Evolutionary conservation across 768 basidiomycete species (phyloP).

Genomic region (Leccinum barrowsii): DNA sequence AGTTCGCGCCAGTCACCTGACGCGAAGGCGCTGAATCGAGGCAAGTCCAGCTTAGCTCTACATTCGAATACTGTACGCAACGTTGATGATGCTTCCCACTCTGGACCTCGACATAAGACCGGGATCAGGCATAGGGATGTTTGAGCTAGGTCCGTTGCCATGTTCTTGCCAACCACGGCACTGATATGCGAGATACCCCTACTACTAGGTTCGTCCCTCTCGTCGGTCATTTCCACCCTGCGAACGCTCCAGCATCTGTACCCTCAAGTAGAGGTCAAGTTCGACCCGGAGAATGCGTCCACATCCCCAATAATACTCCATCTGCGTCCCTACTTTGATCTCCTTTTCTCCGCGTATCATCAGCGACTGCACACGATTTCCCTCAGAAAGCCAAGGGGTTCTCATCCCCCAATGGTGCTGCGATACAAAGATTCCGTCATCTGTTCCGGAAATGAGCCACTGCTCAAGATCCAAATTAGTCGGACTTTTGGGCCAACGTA

Average conservation of each 20-base stretch:
- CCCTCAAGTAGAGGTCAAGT: slow-evolving; percentile 82
- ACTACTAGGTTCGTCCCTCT: slow-evolving; percentile 69
- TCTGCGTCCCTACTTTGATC: slow-evolving; percentile 75
- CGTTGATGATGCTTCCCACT: slow-evolving; percentile 53
- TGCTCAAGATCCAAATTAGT: slow-evolving; percentile 64
- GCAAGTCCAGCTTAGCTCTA: slow-evolving; percentile 1
- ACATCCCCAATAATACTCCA: slow-evolving; percentile 76
- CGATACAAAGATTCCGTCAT: slow-evolving; percentile 64
- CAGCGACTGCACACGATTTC: slow-evolving; percentile 81
- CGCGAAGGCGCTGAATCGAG: slow-evolving; percentile 10
- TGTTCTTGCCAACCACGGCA: neutral
- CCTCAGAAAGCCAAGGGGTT: slow-evolving; percentile 62
- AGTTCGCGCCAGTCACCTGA: slow-evolving; percentile 6
- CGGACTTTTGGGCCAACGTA: slow-evolving; percentile 83
- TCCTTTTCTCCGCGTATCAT: slow-evolving; percentile 77
- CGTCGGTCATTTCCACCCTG: slow-evolving; percentile 70
- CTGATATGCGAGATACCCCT: neutral
- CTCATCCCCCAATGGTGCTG: slow-evolving; percentile 62
- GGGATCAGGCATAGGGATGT: slow-evolving; percentile 71
- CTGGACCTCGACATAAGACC: slow-evolving; percentile 76
- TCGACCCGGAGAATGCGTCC: slow-evolving; percentile 66
- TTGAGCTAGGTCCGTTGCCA: slow-evolving; percentile 58
- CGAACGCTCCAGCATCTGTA: slow-evolving; percentile 64
- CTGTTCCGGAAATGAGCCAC: slow-evolving; percentile 56
- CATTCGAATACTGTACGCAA: neutral